Evolutionary conservation across 495 filamentous ascomycete species (phyloP), one percentile per base, ranked within the genome.

Genomic region (Clohesyomyces aquaticus): DNA sequence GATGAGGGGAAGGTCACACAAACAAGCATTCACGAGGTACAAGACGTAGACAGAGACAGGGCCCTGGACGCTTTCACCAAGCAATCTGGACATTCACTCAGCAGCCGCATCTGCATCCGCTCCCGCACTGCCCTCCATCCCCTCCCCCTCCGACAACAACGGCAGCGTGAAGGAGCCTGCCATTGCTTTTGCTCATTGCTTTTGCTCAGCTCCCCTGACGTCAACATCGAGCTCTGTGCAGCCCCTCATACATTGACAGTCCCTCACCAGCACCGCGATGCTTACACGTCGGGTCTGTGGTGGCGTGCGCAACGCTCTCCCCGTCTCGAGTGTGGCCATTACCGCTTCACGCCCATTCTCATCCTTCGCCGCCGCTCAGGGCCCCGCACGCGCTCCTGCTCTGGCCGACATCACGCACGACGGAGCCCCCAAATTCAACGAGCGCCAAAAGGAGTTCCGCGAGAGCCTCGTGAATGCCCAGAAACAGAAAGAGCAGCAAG

Each of bases 401-500:
- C 81, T 98, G 22, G 87, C 89, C 69, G 91, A 98, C 78, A 85
- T 98, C 74, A 86, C 86, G 18, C 83, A 86, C 38, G 81, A 87
- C 52, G 83, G 84, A 46, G 87, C 86, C 42, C 79, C 85, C 32
- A 78, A 82, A 32, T 98, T 96, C 82, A 88, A 88, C 72, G 79
- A 83, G 45, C 86, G 86, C 66, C 93, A 96, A 79, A 87, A 87
- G 72, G 83, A 88, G 71, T 98, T 96, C 79, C 88, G 94, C 70
- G 87, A 91, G 75, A 81, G 90, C 76, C 78, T 96, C 59, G 84
- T 86, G 67, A 84, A 86, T 73, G 86, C 85, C 74, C 83, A 90
- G 75, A 88, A 84, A 78, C 79, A 78, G 75, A 84, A 82, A 82
- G 85, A 90, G 82, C 82, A 87, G 81, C 85, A 88, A 89, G 89